Conservation (phyloP, 2,329 filamentous ascomycete genomes). For the Calonectria crousiana region DNA sequence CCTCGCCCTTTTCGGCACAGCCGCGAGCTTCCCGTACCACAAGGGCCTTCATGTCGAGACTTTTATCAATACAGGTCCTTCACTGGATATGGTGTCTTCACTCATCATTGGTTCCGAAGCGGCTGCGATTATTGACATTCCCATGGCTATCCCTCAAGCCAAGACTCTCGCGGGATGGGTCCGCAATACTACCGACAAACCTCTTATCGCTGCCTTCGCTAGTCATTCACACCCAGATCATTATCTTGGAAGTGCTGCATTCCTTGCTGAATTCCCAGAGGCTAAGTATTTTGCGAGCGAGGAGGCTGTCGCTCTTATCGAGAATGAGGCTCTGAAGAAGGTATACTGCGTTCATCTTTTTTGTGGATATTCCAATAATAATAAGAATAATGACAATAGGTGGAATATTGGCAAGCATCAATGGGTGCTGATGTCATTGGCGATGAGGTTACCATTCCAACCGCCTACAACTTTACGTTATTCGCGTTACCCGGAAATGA, state of each 20-base stretch:
- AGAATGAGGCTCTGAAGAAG: slow-evolving; percentile 24
- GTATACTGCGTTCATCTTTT: not conserved
- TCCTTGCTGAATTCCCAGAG: slow-evolving; percentile 24
- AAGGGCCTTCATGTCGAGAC: slow-evolving; percentile 11
- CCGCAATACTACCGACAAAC: slow-evolving; percentile 26
- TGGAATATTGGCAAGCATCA: not conserved
- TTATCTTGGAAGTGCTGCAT: slow-evolving; percentile 21
- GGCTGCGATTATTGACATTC: slow-evolving; percentile 27
- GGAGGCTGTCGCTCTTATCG: slow-evolving; percentile 13
- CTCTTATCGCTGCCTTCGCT: slow-evolving; percentile 26
- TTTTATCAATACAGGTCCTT: slow-evolving; percentile 16
- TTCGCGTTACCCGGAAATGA: slow-evolving; percentile 29
- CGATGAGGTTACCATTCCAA: slow-evolving; percentile 12
- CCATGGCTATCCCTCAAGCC: slow-evolving; percentile 22
- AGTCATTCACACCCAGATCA: slow-evolving; percentile 31
- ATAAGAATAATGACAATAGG: not conserved
- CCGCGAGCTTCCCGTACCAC: not conserved
- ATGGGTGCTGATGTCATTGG: slow-evolving; percentile 14
- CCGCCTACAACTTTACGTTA: slow-evolving; percentile 26
- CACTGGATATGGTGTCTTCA: slow-evolving; percentile 29
- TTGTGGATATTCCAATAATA: too few relatives aligned
- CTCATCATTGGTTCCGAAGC: slow-evolving; percentile 30
- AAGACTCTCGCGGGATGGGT: slow-evolving; percentile 24
- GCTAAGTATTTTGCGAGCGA: slow-evolving; percentile 24
- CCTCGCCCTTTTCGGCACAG: not conserved